These are phyloP conservation scores for Onygena corvina DNA, from an alignment of 2,329 filamentous ascomycete species.

Conservation along the genomic window DNA sequence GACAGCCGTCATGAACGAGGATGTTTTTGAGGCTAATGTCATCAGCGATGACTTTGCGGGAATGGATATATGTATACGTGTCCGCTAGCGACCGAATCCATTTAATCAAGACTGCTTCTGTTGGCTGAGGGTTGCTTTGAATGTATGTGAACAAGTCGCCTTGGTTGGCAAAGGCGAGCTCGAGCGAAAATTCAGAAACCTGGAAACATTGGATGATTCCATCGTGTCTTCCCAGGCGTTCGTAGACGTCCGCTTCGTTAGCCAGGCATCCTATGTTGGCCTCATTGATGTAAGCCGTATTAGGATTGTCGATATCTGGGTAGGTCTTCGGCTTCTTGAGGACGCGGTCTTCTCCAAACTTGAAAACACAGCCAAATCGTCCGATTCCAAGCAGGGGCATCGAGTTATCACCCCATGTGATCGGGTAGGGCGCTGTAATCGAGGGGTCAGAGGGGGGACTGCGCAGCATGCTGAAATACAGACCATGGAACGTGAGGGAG, in stretches of 20 bases:
- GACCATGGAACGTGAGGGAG: too few species aligned
- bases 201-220: constrained; percentile 5
- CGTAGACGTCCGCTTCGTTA: constrained; percentile 3
- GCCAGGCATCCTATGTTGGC: background rate
- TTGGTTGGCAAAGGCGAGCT: constrained; percentile 9
- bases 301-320: constrained; percentile 3
- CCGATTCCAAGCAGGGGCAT: constrained; percentile 3
- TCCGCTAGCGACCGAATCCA: constrained; percentile 6
- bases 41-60: constrained; percentile 1
- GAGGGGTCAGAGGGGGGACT: background rate
- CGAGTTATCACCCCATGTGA: background rate
- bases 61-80: constrained; percentile 7
- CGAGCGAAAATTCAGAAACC: background rate
- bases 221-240: constrained; percentile 3
- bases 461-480: background rate
- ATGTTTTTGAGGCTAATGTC: constrained; percentile 9
- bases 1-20: constrained; percentile 6
- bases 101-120: background rate
- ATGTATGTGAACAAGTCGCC: constrained; percentile 9
- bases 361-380: background rate
- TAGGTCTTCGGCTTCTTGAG: constrained; percentile 8
- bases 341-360: constrained; percentile 3
- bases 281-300: constrained; percentile 6
- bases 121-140: background rate
- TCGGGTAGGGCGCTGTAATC: background rate